Conservation (phyloP, 1,284 basidiomycete species). For the Malassezia caprae region DNA sequence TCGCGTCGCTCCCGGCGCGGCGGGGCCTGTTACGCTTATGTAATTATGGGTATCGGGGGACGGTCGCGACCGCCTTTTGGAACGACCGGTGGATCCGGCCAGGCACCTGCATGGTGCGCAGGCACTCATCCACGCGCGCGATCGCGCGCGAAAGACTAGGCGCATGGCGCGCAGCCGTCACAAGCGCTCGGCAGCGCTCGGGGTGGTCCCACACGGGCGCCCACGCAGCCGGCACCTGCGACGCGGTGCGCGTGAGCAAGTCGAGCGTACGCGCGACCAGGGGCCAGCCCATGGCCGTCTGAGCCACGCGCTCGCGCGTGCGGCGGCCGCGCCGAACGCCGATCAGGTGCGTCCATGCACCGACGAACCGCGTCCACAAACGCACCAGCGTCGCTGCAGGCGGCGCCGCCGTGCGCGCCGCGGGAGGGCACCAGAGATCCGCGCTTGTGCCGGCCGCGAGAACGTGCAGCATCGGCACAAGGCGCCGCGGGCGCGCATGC, state of each 20-base stretch:
- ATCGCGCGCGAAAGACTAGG: background rate
- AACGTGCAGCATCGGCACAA: background rate
- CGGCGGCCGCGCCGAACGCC: background rate
- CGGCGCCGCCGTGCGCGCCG: background rate
- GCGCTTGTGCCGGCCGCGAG: background rate
- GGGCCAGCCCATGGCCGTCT: background rate
- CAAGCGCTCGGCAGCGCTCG: constrained; percentile 1
- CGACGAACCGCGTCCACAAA: constrained; percentile 10
- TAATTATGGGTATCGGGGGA: background rate
- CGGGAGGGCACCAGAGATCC: background rate
- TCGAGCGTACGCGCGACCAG: background rate
- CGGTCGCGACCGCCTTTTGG: background rate
- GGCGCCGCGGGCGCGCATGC: background rate
- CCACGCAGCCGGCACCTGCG: background rate
- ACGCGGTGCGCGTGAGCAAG: background rate
- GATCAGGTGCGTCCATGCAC: constrained; percentile 2
- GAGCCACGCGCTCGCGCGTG: background rate
- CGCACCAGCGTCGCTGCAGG: constrained; percentile 5
- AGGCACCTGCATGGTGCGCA: constrained; percentile 1
- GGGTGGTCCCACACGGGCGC: constrained; percentile 3
- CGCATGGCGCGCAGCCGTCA: background rate
- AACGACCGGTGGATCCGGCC: background rate
- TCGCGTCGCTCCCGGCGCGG: background rate
- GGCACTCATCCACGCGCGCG: background rate
- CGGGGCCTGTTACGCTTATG: background rate